Base-by-base conservation (phyloP, 75 land plant genomes). In the Picea sitchensis region DNA sequence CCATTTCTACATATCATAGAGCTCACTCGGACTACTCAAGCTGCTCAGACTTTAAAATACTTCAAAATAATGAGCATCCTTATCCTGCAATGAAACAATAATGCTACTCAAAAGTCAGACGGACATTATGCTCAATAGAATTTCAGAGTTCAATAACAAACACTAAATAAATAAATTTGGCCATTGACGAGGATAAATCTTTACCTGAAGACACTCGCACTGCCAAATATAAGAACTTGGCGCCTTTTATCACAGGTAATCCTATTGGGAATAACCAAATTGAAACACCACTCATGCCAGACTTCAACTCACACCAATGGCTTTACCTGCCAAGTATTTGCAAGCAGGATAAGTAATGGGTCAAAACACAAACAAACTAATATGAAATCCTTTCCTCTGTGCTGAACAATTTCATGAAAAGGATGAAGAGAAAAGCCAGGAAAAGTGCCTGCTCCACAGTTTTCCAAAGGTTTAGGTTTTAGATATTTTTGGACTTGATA, bases 131-230 rank as follows among this genome's bases (percentile, higher is more conserved):
- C 11, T 44, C 51, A 44, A n/a, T 8, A 2, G 21, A 71, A 51
- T 51, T 51, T 51, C 13, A 51, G 56, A 11, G 56, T 51, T 41
- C 44, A 41, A 26, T 26, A 26, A 51, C 11, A 51, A 51, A 11
- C 11, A 51, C 11, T 9, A 51, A 51, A 51, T 9, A 51, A 9
- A 51, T 51, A 20, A 47, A 71, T 44, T 71, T 38, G n/a, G 44
- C 18, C 54, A 36, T 13, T 9, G 14, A n/a, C 17, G n/a, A 20
- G 21, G 26, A 32, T 14, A 34, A 8, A 18, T n/a, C 21, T 71
- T 71, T 71, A 71, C 74, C 74, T 44, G 56, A 71, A 36, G 74
- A 71, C 36, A 44, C 72, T 71, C 44, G 56, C 54, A 44, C 9
- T 41, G 8, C 23, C 36, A 36, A n/a, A 44, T 44, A 44, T 71